Conservation (phyloP, 257 asterid species). For the Solanum tacnaense region DNA sequence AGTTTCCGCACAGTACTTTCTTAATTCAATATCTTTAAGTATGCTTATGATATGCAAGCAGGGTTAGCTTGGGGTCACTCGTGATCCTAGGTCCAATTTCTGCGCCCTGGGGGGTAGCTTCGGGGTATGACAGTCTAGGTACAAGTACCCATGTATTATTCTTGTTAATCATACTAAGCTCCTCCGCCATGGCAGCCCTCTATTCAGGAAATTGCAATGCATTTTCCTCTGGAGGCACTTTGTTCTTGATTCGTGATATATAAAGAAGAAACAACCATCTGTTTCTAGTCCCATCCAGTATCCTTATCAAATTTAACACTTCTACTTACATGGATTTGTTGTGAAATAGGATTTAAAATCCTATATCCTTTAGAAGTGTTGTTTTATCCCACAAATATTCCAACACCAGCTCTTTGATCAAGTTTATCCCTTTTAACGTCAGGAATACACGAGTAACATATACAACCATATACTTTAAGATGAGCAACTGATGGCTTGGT, state of each 20-base stretch:
- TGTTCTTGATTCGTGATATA: not conserved
- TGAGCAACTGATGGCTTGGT: not conserved
- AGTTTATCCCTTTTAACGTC: not conserved
- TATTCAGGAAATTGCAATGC: no score
- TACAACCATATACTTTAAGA: not conserved
- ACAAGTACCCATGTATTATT: not conserved
- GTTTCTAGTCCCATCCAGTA: not conserved
- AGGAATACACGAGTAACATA: not conserved
- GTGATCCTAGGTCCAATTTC: no score
- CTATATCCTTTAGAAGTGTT: not conserved
- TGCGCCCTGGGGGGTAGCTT: no score
- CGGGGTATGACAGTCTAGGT: not conserved
- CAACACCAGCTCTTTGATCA: not conserved
- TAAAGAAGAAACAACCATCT: not conserved
- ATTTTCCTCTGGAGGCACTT: not conserved
- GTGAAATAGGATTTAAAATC: not conserved
- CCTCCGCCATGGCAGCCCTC: not conserved
- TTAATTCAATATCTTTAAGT: no score
- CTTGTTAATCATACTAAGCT: not conserved
- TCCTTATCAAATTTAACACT: not conserved
- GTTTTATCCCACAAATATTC: not conserved
- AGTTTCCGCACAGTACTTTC: no score
- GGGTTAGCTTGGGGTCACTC: no score
- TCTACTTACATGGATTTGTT: not conserved
- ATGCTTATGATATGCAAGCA: no score